A percentile compares a stretch with the other conserved stretches of the same genome.
phyloP scores from a whole-genome alignment of 306 rosid species.

The Comarum palustre region DNA sequence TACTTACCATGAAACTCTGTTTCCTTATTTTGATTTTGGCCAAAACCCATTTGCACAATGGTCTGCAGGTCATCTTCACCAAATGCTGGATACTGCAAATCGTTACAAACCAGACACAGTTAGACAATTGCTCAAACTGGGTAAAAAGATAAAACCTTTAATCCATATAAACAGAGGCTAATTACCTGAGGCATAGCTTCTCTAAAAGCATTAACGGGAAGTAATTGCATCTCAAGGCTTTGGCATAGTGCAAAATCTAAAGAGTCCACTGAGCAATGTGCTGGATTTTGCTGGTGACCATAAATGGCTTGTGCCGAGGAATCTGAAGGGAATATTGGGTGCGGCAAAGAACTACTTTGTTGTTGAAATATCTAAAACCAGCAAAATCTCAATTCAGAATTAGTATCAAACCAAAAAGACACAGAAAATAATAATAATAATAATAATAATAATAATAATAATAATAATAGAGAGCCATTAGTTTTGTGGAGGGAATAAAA shows the following conservation, averaged over 20 bases:
- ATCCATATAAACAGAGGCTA: neutral
- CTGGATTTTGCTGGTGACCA: conserved; percentile 62
- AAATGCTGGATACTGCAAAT: conserved; percentile 57
- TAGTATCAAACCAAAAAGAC: conserved; percentile 24
- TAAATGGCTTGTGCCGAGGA: conserved; percentile 65
- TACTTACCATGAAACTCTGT: conserved; percentile 53
- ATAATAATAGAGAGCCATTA: neutral
- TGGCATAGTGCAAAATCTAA: conserved; percentile 53
- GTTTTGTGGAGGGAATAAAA: conserved; percentile 24
- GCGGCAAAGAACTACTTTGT: conserved; percentile 53
- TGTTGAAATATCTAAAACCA: conserved; percentile 63
- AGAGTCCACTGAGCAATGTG: conserved; percentile 60
- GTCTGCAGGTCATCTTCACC: conserved; percentile 78
- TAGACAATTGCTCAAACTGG: neutral
- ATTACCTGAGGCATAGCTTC: conserved; percentile 59
- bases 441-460: too few relatives aligned
- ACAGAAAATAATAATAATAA: neutral
- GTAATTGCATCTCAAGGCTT: conserved; percentile 57
- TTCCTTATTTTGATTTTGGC: conserved; percentile 53
- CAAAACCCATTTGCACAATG: conserved; percentile 86
- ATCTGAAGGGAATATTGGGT: conserved; percentile 63
- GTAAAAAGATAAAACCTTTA: neutral
- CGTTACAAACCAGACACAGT: conserved; percentile 3
- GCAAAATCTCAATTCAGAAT: conserved; percentile 24
- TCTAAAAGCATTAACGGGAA: conserved; percentile 42